A percentile compares a stretch with the other conserved stretches of the same genome.
phyloP scores from a whole-genome alignment of 2,329 filamentous ascomycete species.

The Whalleya microplaca region DNA sequence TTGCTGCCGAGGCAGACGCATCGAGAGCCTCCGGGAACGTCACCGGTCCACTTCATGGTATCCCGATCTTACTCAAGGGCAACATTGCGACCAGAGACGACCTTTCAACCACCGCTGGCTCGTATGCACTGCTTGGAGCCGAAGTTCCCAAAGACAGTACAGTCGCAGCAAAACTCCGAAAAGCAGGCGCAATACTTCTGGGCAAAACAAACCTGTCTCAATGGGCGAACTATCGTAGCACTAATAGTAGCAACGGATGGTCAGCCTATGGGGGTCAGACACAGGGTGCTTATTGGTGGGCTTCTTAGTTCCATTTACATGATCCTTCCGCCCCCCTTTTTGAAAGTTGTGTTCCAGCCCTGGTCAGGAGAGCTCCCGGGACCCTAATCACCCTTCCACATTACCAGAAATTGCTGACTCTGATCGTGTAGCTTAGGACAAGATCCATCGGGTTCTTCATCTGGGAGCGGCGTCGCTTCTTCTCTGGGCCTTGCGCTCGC shows the following conservation, averaged over 20 bases:
- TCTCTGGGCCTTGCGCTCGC: slow-evolving; percentile 63
- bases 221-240: slow-evolving; percentile 66
- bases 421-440: too few relatives aligned
- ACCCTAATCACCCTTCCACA: too few relatives aligned
- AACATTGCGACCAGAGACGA: slow-evolving; percentile 52
- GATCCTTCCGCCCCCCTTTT: too few relatives aligned
- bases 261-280: slow-evolving; percentile 66
- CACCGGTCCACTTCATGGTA: slow-evolving; percentile 59
- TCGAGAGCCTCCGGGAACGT: slow-evolving; percentile 26
- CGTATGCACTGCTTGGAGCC: slow-evolving; percentile 63
- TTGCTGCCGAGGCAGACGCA: slow-evolving; percentile 43
- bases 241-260: slow-evolving; percentile 65
- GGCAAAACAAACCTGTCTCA: slow-evolving; percentile 69
- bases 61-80: slow-evolving; percentile 69
- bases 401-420: too few relatives aligned
- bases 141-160: slow-evolving; percentile 60
- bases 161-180: slow-evolving; percentile 61
- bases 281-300: slow-evolving; percentile 64
- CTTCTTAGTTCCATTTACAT: too few relatives aligned
- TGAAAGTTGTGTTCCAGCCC: too few relatives aligned
- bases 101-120: slow-evolving; percentile 50
- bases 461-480: slow-evolving; percentile 63
- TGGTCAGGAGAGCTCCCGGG: too few relatives aligned
- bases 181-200: slow-evolving; percentile 65
- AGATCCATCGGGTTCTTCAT: slow-evolving; percentile 65